A percentile compares a stretch with the other conserved stretches of the same genome.
These are phyloP conservation scores for Penicillium sp. DNA, from an alignment of 2,329 filamentous ascomycete species.

Conservation along the genomic window DNA sequence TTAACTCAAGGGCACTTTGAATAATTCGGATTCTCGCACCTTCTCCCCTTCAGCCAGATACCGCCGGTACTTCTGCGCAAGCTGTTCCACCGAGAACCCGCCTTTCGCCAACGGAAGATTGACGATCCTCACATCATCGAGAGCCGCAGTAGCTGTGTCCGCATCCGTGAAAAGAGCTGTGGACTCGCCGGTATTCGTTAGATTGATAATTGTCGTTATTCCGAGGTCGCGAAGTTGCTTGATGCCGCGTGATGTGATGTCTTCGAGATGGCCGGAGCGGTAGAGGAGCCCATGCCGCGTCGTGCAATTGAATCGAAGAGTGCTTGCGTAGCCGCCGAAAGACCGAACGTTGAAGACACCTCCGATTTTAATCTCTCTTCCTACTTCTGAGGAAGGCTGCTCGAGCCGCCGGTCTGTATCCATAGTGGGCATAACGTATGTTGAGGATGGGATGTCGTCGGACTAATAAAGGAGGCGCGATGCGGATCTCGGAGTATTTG, in stretches of 20 bases:
- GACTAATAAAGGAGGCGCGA: background rate
- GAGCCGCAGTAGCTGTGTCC: background rate
- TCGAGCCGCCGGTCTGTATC: background rate
- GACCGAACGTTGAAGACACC: conserved; percentile 7
- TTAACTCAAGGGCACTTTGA: background rate
- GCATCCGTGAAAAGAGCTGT: background rate
- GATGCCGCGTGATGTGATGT: background rate
- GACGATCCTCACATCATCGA: background rate
- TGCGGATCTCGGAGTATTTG: background rate
- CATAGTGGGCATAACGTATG: background rate
- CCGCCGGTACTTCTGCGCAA: conserved; percentile 8
- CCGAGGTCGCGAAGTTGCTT: background rate
- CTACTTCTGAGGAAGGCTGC: background rate
- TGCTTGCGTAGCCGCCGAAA: conserved; percentile 4
- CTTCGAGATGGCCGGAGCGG: conserved; percentile 1
- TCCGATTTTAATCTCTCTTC: background rate
- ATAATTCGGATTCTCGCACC: background rate
- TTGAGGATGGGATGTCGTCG: background rate
- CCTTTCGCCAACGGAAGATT: conserved; percentile 2
- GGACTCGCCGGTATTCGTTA: background rate
- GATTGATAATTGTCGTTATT: conserved; percentile 2
- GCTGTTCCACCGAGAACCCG: conserved; percentile 1
- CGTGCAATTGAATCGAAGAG: background rate
- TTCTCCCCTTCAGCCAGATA: background rate
- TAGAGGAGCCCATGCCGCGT: background rate